Base-by-base conservation (phyloP, 495 filamentous ascomycete genomes). In the Podospora appendiculata region DNA sequence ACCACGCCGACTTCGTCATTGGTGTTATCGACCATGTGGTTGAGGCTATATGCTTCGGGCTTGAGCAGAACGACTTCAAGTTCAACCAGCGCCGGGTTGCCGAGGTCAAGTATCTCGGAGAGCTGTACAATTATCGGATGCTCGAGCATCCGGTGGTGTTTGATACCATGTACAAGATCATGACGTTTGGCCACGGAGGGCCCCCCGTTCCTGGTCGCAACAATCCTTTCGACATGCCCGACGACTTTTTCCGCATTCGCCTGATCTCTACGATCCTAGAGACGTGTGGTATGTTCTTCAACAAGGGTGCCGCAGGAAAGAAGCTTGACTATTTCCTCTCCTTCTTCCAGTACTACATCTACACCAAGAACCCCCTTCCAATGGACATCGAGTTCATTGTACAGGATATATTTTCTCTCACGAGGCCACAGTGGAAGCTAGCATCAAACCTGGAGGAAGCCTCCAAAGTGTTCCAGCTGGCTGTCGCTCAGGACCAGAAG, bases 321-420 rank as follows among this genome's bases (percentile, higher is more conserved):
- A 99, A 96, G 73, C 79, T 99, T 13, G 93, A 99, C 62, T 97
- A 95, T 69, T 99, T 96, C 75, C 77, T 99, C 47, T 92, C 86
- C 0, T 99, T 96, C 70, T 90, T 97, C 66, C 93, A 91, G 81
- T 96, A 96, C 64, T 99, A 99, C 74, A 86, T 96, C 54, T 82
- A 85, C 60, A 88, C 86, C n/a, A 99, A 99, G 67, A 88, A 94
- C 10, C 78, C 87, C 2, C 65, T 96, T 41, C 94, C 93, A 2
- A 96, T 97, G 90, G 93, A 97, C 61, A 85, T 96, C 48, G 93
- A 99, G 56, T 99, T 97, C 69, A 84, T 96, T 41, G 80, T 96
- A 25, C 93, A 96, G 64, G 93, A 99, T 68, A 92, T 88, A 1
- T 96, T 86, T 67, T 79, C 84, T 16, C 68, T 86, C 44, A 85